phyloP scores from a whole-genome alignment of 1,284 basidiomycete genomes.

The Coriolopsis trogii region DNA sequence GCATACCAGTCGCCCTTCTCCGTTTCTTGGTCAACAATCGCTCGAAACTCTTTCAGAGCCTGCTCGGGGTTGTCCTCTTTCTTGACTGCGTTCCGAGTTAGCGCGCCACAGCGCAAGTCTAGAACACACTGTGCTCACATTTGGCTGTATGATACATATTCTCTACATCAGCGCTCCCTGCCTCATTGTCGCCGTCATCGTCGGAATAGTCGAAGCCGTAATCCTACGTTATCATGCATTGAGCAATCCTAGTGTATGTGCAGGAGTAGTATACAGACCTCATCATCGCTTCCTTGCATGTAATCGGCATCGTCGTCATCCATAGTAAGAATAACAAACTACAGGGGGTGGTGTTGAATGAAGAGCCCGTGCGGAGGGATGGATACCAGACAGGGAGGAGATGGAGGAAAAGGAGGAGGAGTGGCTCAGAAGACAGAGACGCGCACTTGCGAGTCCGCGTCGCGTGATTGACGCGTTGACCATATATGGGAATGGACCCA shows the following conservation, averaged over 20 bases:
- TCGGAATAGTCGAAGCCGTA: slow-evolving; percentile 98
- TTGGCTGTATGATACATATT: slow-evolving; percentile 99
- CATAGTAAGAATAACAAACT: slow-evolving; percentile 45
- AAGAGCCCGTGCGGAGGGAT: too few species aligned
- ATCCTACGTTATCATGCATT: slow-evolving; percentile 56
- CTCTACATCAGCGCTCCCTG: slow-evolving; percentile 91
- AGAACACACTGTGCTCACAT: slow-evolving; percentile 53
- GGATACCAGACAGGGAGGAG: background rate
- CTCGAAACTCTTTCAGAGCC: slow-evolving; percentile 85
- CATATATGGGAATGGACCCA: slow-evolving; percentile 12
- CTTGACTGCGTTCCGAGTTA: slow-evolving; percentile 60
- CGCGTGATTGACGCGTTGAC: slow-evolving; percentile 24
- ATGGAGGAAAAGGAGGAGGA: background rate
- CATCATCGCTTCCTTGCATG: slow-evolving; percentile 84
- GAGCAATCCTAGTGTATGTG: slow-evolving; percentile 3
- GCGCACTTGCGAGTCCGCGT: slow-evolving; percentile 5
- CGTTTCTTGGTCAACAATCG: slow-evolving; percentile 86
- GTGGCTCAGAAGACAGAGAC: slow-evolving; percentile 1
- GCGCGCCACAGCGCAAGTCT: background rate
- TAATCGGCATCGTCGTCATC: slow-evolving; percentile 90
- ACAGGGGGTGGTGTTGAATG: background rate
- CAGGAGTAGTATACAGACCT: slow-evolving; percentile 47
- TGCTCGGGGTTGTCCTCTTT: slow-evolving; percentile 92
- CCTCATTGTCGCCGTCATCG: slow-evolving; percentile 80
- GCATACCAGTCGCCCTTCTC: slow-evolving; percentile 92